Evolutionary conservation across 495 filamentous ascomycete genomes (phyloP).

Genomic region (Annulohypoxylon nitens): DNA sequence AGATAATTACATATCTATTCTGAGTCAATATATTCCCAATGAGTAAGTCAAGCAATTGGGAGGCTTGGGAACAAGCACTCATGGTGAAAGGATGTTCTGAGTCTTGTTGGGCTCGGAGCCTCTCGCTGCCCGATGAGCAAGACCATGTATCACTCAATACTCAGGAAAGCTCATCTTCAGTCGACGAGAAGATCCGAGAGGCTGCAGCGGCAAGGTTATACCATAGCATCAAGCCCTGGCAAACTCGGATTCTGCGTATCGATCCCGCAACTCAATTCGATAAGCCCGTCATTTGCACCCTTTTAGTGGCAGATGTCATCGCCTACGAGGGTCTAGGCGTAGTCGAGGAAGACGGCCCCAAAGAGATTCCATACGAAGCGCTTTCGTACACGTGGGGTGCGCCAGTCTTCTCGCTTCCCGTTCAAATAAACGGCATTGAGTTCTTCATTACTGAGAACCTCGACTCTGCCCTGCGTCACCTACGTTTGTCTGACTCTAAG

Average conservation of each 20-base stretch:
- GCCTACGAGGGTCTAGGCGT: slow-evolving; percentile 38
- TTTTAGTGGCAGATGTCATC: slow-evolving; percentile 32
- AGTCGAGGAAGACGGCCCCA: slow-evolving; percentile 25
- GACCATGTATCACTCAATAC: background rate
- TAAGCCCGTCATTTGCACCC: slow-evolving; percentile 18
- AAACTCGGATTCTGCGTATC: slow-evolving; percentile 33
- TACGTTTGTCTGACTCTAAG: slow-evolving; percentile 13
- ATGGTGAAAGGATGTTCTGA: slow-evolving; percentile 21
- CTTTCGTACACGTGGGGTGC: slow-evolving; percentile 43
- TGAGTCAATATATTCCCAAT: background rate
- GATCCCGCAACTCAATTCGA: slow-evolving; percentile 16
- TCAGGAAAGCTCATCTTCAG: background rate
- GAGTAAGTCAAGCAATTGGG: slow-evolving; percentile 20
- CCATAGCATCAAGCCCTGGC: slow-evolving; percentile 22
- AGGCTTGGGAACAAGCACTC: slow-evolving; percentile 23
- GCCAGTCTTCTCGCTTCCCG: slow-evolving; percentile 24
- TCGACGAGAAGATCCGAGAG: slow-evolving; percentile 25
- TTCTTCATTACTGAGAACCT: slow-evolving; percentile 40
- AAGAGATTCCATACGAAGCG: slow-evolving; percentile 35
- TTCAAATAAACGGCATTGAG: slow-evolving; percentile 19
- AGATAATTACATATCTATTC: background rate
- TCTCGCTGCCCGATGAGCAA: slow-evolving; percentile 2
- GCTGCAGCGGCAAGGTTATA: slow-evolving; percentile 17
- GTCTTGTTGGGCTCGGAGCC: slow-evolving; percentile 29
- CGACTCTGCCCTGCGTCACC: slow-evolving; percentile 29